phyloP scores from a whole-genome alignment of 2,329 filamentous ascomycete species.

The Aspergillus ibericus region DNA sequence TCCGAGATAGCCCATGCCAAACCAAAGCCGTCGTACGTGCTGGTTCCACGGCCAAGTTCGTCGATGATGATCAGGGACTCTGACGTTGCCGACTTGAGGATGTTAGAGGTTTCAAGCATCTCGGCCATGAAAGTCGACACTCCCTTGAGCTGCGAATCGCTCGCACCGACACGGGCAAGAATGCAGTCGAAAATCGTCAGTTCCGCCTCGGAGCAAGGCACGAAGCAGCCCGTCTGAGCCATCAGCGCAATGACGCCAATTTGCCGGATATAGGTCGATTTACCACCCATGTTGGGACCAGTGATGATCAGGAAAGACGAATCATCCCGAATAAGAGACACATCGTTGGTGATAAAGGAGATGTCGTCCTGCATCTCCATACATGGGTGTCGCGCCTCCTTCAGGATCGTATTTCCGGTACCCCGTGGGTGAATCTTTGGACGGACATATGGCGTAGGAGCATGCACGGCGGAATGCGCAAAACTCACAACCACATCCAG shows the following conservation, averaged over 20 bases:
- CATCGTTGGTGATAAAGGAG: slow-evolving; percentile 97
- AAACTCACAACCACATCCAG: slow-evolving; percentile 94
- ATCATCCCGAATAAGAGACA: slow-evolving; percentile 71
- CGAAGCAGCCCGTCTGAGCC: slow-evolving; percentile 96
- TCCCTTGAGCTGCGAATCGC: slow-evolving; percentile 94
- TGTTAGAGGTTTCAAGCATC: slow-evolving; percentile 98
- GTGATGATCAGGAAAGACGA: slow-evolving; percentile 96
- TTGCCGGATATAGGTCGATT: slow-evolving; percentile 97
- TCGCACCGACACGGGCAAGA: slow-evolving; percentile 90
- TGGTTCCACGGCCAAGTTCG: slow-evolving; percentile 92
- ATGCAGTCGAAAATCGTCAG: slow-evolving; percentile 96
- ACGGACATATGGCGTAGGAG: slow-evolving; percentile 85
- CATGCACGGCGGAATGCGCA: slow-evolving; percentile 89
- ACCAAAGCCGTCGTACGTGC: slow-evolving; percentile 96
- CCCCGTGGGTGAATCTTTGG: slow-evolving; percentile 89
- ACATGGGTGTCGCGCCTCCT: slow-evolving; percentile 91
- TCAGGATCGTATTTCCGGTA: slow-evolving; percentile 82
- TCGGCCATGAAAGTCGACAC: slow-evolving; percentile 99
- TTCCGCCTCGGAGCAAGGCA: slow-evolving; percentile 86
- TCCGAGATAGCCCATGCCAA: slow-evolving; percentile 99
- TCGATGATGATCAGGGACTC: slow-evolving; percentile 99
- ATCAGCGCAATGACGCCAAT: slow-evolving; percentile 95
- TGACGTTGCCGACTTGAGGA: slow-evolving; percentile 91
- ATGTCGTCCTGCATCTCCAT: slow-evolving; percentile 99
- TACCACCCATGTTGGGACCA: slow-evolving; percentile 98